phyloP scores from a whole-genome alignment of 495 filamentous ascomycete species.

The Neurospora intermedia region DNA sequence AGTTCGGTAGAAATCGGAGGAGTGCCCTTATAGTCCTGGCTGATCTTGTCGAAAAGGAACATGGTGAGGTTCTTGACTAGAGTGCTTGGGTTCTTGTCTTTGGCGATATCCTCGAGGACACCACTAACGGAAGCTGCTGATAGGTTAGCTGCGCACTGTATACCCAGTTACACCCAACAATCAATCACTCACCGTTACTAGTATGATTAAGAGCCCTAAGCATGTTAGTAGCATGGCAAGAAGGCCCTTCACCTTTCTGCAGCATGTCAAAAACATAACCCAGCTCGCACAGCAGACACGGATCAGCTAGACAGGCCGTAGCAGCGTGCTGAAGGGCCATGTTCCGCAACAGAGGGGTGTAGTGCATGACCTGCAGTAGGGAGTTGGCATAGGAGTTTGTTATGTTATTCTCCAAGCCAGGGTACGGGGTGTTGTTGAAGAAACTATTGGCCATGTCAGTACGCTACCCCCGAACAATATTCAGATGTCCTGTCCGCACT shows the following conservation, averaged over 20 bases:
- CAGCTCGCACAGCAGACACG: constrained; percentile 85
- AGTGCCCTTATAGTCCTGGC: constrained; percentile 18
- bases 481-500: constrained; percentile 9
- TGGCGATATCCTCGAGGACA: constrained; percentile 66
- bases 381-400: constrained; percentile 93
- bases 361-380: constrained; percentile 82
- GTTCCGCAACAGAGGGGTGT: constrained; percentile 80
- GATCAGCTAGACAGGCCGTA: constrained; percentile 65
- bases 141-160: background rate
- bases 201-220: constrained; percentile 76
- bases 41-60: constrained; percentile 20
- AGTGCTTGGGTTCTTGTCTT: constrained; percentile 23
- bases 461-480: background rate
- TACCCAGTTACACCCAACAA: background rate
- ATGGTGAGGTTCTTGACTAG: constrained; percentile 17
- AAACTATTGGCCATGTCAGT: constrained; percentile 42
- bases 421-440: constrained; percentile 85
- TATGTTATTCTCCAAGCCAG: constrained; percentile 91
- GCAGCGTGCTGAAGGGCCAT: constrained; percentile 84
- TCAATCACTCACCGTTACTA: constrained; percentile 36
- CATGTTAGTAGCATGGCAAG: constrained; percentile 96
- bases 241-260: constrained; percentile 83
- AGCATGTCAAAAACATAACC: constrained; percentile 98
- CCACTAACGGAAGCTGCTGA: constrained; percentile 38
- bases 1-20: constrained; percentile 16